These are phyloP conservation scores for Cryoendolithus antarcticus DNA, from an alignment of 2,329 filamentous ascomycete species.

Conservation along the genomic window DNA sequence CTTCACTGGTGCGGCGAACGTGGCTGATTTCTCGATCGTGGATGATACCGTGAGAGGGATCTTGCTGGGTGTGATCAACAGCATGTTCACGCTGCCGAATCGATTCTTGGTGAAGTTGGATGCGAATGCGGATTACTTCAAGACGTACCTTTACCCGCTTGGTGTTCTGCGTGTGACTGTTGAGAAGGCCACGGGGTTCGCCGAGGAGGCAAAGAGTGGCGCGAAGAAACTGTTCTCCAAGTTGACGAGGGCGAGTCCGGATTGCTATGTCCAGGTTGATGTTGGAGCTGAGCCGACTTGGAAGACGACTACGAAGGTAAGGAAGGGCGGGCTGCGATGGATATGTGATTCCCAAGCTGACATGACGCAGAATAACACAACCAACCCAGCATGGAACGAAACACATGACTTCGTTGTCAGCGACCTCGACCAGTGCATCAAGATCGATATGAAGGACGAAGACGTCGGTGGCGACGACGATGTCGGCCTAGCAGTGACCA, in stretches of 20 bases:
- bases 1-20: constrained; percentile 36
- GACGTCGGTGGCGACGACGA: constrained; percentile 33
- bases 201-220: constrained; percentile 27
- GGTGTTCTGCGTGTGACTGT: constrained; percentile 35
- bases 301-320: constrained; percentile 29
- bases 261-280: constrained; percentile 34
- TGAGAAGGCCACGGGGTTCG: constrained; percentile 28
- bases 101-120: constrained; percentile 39
- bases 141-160: constrained; percentile 32
- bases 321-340: too few species aligned
- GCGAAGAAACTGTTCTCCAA: constrained; percentile 31
- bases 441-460: constrained; percentile 32
- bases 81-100: constrained; percentile 38
- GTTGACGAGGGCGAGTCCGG: constrained; percentile 34
- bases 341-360: too few species aligned
- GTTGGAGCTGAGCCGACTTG: constrained; percentile 34
- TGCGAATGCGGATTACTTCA: constrained; percentile 35
- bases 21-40: constrained; percentile 32
- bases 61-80: constrained; percentile 32
- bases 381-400: constrained; percentile 36
- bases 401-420: constrained; percentile 36
- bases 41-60: constrained; percentile 33
- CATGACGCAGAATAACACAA: constrained; percentile 23
- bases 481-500: constrained; percentile 31
- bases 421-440: constrained; percentile 33